Evolutionary conservation across 2,329 filamentous ascomycete genomes (phyloP), one percentile per base, ranked within the genome.

Genomic region (Scedosporium aurantiacum): DNA sequence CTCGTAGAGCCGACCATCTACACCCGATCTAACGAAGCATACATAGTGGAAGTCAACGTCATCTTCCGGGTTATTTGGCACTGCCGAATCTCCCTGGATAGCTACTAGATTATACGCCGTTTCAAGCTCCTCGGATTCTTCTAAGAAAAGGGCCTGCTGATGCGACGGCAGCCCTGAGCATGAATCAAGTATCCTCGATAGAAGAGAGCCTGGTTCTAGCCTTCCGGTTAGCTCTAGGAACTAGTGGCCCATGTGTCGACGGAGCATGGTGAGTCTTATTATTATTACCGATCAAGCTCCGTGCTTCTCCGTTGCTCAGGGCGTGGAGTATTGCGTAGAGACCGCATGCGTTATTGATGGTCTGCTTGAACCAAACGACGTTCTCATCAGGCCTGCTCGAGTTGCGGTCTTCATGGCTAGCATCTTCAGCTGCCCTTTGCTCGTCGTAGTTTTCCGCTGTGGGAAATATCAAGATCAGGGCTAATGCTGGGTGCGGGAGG

Each of bases 311-410:
- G 70, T 94, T 95, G 58, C 82, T 82, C 0, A 88, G 80, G 16
- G 82, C 83, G 71, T 95, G 90, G 7, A 95, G 72, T 4, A 94
- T 77, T 0, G 85, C 90, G 68, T 91, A 91, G 23, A 92, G 80
- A 0, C 90, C 90, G 70, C 90, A 95, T 0, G 90, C 88, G 70
- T 94, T 87, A 62, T 85, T 82, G 67, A 95, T 94, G 0, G 89
- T 94, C 73, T 95, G 90, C 69, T 86, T 86, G 75, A 91, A 94
- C 90, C 90, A 95, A 18, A 90, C 76, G 0, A 92, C 84, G 5
- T 88, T 82, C 67, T 92, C 88, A 0, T 74, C 70, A 4, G 68
- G 66, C 1, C 73, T 73, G 6, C 65, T 64, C 23, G 69, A 68
- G 40, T 69, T 62, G 64, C 76, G 76, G 6, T 58, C 56, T 7